Evolutionary conservation across 129 eudicot genomes (phyloP), one percentile per base, ranked within the genome.

Genomic region (Calendula officinalis): DNA sequence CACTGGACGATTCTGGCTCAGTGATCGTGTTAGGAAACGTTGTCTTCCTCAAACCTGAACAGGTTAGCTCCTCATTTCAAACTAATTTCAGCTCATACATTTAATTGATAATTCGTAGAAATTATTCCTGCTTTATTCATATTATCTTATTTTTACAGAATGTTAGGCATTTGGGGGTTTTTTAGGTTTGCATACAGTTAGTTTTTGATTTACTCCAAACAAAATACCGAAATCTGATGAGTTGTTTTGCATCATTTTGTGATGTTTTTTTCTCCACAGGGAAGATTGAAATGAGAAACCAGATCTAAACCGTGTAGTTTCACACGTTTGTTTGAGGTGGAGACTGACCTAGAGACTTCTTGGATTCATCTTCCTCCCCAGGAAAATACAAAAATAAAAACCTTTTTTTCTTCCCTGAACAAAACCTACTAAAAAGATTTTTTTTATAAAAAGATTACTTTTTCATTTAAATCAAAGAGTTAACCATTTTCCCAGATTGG

Each of bases 31-130:
- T 94, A 40, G 97, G 92, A 8, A 74, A 82, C 70, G 68, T 81
- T 46, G 99, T 94, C 3, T 82, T 82, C 78, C 81, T 94, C 71
- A 78, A 81, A 55, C 99, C 97, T 78, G 78, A 89, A 51, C 87
- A 94, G 99, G 99, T 94, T 75, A 78, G 87, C 59, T 39, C 50
- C 64, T 73, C 13, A 48, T 43, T 66, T 41, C 14, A 37, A 15
- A 40, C 42, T 38, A 4, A 22, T 72, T 39, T 45, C 12, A 33
- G 5, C 7, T 2, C 14, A 2, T 14, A 7, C 1, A 57, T 40
- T 57, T 27, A 43, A 12, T 54, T 12, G 2, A 8, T 55, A 55
- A 39, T 47, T 13, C 27, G 10, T 14, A 32, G 2, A 55, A 68
- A 68, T 57, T 36, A 66, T 2, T 22, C 30, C n/a, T 43, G 27